These are phyloP conservation scores for Leucoagaricus sp. DNA, from an alignment of 1,284 basidiomycete species.

Conservation along the genomic window DNA sequence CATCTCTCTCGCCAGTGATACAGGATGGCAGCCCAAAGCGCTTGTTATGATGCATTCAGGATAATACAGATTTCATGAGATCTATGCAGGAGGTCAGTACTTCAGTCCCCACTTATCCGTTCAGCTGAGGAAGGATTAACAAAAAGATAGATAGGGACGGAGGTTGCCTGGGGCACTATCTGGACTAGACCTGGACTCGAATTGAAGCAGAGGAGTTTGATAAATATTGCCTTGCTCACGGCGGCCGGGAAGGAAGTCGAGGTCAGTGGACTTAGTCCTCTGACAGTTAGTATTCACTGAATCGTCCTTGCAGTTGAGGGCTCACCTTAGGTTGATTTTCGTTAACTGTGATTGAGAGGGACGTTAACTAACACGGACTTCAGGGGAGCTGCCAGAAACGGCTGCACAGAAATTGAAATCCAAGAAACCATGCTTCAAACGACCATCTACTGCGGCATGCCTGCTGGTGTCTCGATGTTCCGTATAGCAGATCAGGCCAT, in stretches of 20 bases:
- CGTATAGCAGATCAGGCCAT: slow-evolving; percentile 39
- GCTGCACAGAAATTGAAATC: slow-evolving; percentile 41
- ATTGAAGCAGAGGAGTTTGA: slow-evolving; percentile 43
- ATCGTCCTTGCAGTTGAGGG: slow-evolving; percentile 29
- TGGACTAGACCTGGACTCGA: slow-evolving; percentile 46
- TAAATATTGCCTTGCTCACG: slow-evolving; percentile 41
- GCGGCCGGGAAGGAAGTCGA: slow-evolving; percentile 42
- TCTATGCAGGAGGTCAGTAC: slow-evolving; percentile 44
- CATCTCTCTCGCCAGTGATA: background rate
- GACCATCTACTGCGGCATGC: slow-evolving; percentile 41
- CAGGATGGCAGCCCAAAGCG: background rate
- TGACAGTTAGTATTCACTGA: background rate
- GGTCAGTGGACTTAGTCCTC: slow-evolving; percentile 28
- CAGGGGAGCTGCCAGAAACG: slow-evolving; percentile 42
- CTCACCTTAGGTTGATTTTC: slow-evolving; percentile 35
- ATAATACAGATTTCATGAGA: slow-evolving; percentile 43
- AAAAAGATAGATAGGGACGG: slow-evolving; percentile 36
- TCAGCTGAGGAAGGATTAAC: background rate
- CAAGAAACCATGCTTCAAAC: slow-evolving; percentile 42
- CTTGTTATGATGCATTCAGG: slow-evolving; percentile 25
- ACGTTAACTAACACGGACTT: background rate
- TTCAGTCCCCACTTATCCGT: too few relatives aligned
- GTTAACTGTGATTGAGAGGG: background rate
- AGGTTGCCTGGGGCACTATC: slow-evolving; percentile 45
- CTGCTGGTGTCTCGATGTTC: slow-evolving; percentile 42